A percentile compares a stretch with the other conserved stretches of the same genome.
These are phyloP conservation scores for Melastoma candidum DNA, from an alignment of 441 rosid genomes.

Conservation along the genomic window DNA sequence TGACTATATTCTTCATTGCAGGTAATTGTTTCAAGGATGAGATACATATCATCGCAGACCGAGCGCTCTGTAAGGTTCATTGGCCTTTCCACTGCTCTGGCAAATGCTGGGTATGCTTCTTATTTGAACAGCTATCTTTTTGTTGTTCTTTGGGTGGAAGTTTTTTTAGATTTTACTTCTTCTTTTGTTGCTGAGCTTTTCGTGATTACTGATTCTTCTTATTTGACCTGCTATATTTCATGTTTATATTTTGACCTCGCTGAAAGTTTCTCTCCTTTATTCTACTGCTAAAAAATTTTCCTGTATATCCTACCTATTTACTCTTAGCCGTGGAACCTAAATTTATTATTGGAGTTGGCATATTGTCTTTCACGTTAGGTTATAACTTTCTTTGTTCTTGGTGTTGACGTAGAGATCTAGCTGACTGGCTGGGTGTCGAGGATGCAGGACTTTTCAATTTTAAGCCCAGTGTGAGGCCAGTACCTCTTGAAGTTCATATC, in stretches of 20 bases:
- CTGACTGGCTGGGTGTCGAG: constrained; percentile 98
- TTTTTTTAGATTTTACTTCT: constrained; percentile 6
- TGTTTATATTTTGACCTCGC: no score
- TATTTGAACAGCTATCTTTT: neutral
- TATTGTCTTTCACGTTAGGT: neutral
- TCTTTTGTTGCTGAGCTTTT: neutral
- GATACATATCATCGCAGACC: constrained; percentile 98
- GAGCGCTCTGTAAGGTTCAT: constrained; percentile 87
- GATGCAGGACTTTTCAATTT: constrained; percentile 96
- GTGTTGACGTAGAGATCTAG: constrained; percentile 61
- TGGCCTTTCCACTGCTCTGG: constrained; percentile 98
- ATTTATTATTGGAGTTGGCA: no score
- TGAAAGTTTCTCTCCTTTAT: no score
- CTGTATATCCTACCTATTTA: no score
- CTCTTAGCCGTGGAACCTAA: no score
- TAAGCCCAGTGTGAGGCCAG: constrained; percentile 99
- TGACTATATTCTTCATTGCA: constrained; percentile 17
- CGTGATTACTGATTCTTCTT: no score
- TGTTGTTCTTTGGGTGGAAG: constrained; percentile 11
- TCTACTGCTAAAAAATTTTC: no score
- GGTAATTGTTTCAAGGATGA: constrained; percentile 99
- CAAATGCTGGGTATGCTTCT: constrained; percentile 74
- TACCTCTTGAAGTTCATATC: constrained; percentile 98
- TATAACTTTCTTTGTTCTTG: constrained; percentile 3
- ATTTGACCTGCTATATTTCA: no score